Evolutionary conservation across 73 alveolate species (phyloP).

Genomic region (Tetrahymena borealis): DNA sequence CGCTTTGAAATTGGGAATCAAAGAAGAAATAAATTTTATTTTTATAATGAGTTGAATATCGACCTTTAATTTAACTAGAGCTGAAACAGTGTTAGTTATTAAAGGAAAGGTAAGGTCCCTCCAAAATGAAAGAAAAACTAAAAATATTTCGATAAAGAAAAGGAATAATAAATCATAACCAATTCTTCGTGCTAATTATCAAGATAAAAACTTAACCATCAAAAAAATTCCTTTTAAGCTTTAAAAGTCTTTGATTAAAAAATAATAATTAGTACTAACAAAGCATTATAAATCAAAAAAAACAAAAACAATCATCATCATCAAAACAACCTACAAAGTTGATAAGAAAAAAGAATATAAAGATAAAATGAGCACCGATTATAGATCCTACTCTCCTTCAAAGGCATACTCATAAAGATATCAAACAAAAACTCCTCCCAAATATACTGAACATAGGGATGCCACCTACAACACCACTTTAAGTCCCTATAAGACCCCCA

Average conservation of each 20-base stretch:
- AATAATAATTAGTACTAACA: background rate
- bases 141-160: background rate
- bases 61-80: no score
- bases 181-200: background rate
- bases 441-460: background rate
- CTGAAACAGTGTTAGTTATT: no score
- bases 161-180: background rate
- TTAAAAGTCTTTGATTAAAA: background rate
- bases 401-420: background rate
- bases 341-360: background rate
- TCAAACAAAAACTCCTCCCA: background rate
- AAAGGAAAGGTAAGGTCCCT: no score
- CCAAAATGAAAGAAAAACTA: background rate
- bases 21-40: background rate
- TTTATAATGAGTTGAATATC: background rate
- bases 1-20: background rate
- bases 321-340: background rate
- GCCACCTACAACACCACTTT: background rate
- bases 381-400: background rate
- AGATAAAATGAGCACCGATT: background rate
- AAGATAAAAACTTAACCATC: background rate
- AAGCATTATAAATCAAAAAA: background rate
- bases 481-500: background rate
- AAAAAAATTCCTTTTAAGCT: background rate
- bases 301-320: background rate